These are phyloP conservation scores for Colletotrichum siamense DNA, from an alignment of 2,329 filamentous ascomycete species.

Conservation along the genomic window DNA sequence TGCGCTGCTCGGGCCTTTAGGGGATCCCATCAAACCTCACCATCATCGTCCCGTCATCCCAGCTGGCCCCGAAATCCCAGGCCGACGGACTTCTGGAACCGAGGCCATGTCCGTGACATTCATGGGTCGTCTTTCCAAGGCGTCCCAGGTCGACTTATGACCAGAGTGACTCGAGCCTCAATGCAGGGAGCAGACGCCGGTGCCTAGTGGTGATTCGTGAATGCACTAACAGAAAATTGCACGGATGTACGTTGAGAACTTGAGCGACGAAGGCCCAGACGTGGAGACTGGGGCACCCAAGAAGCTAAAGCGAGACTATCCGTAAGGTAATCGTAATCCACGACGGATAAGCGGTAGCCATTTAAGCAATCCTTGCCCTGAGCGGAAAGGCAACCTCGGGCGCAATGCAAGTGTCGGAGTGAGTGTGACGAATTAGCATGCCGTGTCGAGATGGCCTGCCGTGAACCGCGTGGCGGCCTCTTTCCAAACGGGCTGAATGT, in stretches of 20 bases:
- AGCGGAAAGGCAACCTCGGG: background rate
- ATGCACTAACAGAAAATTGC: constrained; percentile 7
- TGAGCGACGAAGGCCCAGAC: background rate
- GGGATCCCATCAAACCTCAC: background rate
- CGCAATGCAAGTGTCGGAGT: background rate
- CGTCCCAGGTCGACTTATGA: background rate
- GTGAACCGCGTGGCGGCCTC: background rate
- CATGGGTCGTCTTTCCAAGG: background rate
- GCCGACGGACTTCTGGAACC: constrained; percentile 6
- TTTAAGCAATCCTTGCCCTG: background rate
- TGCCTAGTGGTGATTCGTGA: background rate
- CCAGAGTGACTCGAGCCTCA: constrained; percentile 11
- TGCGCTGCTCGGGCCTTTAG: background rate
- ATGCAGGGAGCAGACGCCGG: constrained; percentile 6
- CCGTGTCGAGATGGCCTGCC: background rate
- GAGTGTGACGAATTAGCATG: constrained; percentile 16
- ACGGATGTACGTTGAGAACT: constrained; percentile 10
- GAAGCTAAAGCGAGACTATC: background rate
- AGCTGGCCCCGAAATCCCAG: background rate
- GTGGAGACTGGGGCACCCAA: background rate
- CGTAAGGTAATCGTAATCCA: background rate
- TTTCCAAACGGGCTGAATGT: background rate
- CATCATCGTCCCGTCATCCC: background rate
- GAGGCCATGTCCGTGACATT: background rate
- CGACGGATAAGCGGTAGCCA: background rate